Conservation (phyloP, 495 filamentous ascomycete genomes). For the Monascus purpureus region DNA sequence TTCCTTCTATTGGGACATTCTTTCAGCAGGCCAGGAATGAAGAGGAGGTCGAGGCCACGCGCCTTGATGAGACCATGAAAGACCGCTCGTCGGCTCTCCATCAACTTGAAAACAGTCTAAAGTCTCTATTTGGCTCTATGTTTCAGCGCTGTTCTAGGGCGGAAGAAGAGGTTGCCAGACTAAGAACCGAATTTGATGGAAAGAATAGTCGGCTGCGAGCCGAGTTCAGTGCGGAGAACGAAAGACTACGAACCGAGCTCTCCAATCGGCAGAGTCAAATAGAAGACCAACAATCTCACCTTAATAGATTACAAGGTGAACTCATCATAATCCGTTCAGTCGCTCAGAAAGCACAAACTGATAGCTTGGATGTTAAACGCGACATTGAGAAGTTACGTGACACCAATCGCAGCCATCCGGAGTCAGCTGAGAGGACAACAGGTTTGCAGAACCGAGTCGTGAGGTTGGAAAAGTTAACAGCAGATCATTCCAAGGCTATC, state of each 20-base stretch:
- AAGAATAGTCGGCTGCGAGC: neutral
- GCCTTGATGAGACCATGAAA: conserved; percentile 7
- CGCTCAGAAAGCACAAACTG: neutral
- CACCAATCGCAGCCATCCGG: neutral
- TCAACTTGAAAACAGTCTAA: conserved; percentile 6
- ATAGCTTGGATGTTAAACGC: neutral
- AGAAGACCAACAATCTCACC: neutral
- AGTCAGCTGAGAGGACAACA: neutral
- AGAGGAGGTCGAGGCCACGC: conserved; percentile 6
- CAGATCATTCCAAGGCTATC: neutral
- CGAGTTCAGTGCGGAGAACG: neutral
- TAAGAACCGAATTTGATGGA: neutral
- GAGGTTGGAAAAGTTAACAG: neutral
- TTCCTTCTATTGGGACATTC: conserved; percentile 10
- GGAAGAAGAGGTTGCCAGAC: neutral
- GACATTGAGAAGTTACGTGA: neutral
- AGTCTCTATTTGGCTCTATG: conserved; percentile 1
- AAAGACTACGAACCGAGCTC: neutral
- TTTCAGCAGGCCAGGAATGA: conserved; percentile 7
- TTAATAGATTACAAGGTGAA: neutral
- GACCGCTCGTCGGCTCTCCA: conserved; percentile 3
- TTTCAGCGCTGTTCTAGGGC: neutral
- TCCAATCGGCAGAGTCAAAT: neutral
- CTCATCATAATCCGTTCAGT: neutral
- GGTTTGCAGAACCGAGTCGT: neutral